Evolutionary conservation across 2,329 filamentous ascomycete species (phyloP).

Genomic region (Pyrenophora teres): DNA sequence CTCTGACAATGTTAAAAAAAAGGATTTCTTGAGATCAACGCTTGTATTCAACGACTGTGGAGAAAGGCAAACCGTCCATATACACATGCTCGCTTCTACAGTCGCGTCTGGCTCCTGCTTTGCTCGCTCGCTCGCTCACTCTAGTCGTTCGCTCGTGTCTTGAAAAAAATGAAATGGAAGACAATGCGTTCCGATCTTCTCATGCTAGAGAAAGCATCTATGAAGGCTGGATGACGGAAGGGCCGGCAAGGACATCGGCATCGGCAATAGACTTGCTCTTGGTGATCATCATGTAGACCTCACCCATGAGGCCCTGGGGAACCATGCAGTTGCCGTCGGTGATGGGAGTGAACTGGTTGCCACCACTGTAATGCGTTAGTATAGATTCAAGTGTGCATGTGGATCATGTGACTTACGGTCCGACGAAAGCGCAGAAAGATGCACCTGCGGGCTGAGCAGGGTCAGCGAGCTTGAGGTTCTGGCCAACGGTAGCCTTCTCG

Average conservation of each 20-base stretch:
- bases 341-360: constrained; percentile 60
- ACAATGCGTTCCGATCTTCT: constrained; percentile 8
- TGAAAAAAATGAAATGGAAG: constrained; percentile 10
- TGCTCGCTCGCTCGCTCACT: not conserved
- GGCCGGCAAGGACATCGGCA: constrained; percentile 64
- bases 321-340: constrained; percentile 62
- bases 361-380: constrained; percentile 39
- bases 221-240: constrained; percentile 47
- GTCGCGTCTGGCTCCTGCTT: constrained; percentile 12
- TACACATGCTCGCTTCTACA: constrained; percentile 25
- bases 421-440: constrained; percentile 69
- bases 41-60: constrained; percentile 46
- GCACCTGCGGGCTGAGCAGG: constrained; percentile 50
- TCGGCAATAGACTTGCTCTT: constrained; percentile 49
- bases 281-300: constrained; percentile 71
- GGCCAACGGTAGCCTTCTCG: constrained; percentile 48
- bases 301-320: constrained; percentile 65
- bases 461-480: constrained; percentile 48
- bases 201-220: constrained; percentile 23
- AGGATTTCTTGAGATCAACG: constrained; percentile 37
- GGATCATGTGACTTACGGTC: constrained; percentile 54
- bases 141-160: constrained; percentile 6
- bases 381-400: not conserved
- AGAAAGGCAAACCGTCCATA: constrained; percentile 34
- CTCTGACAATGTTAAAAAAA: not conserved